These are phyloP conservation scores for Pelargonium nanum DNA, from an alignment of 345 rosid genomes.

Conservation along the genomic window DNA sequence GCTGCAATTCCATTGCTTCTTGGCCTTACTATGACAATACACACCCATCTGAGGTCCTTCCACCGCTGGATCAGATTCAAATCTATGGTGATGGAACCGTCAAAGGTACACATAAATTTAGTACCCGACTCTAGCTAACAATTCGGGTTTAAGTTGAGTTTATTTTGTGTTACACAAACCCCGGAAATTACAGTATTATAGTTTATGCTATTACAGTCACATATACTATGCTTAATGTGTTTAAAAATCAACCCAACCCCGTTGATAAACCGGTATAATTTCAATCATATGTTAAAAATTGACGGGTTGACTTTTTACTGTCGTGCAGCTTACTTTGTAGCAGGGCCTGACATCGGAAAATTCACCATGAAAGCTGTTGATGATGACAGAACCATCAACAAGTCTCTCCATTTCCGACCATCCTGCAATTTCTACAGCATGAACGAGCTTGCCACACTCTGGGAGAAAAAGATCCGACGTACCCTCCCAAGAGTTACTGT, in stretches of 20 bases:
- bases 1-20: constrained; percentile 70
- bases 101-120: constrained; percentile 30
- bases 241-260: too few species aligned
- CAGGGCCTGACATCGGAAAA: constrained; percentile 59
- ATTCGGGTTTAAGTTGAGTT: too few species aligned
- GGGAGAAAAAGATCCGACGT: constrained; percentile 57
- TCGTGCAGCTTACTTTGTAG: constrained; percentile 53
- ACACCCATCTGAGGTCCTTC: constrained; percentile 51
- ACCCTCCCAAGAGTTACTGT: constrained; percentile 43
- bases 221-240: too few species aligned
- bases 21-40: constrained; percentile 64
- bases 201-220: too few species aligned
- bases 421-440: constrained; percentile 39
- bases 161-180: too few species aligned
- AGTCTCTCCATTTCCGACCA: constrained; percentile 53
- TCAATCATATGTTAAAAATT: not conserved
- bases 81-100: constrained; percentile 62
- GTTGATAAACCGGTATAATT: not conserved
- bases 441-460: constrained; percentile 55
- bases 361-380: constrained; percentile 52
- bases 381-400: constrained; percentile 44
- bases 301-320: too few species aligned
- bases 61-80: constrained; percentile 50
- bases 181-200: too few species aligned
- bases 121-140: too few species aligned